Conservation (phyloP, 31 red algal genomes). For the Endocladia muricata region DNA sequence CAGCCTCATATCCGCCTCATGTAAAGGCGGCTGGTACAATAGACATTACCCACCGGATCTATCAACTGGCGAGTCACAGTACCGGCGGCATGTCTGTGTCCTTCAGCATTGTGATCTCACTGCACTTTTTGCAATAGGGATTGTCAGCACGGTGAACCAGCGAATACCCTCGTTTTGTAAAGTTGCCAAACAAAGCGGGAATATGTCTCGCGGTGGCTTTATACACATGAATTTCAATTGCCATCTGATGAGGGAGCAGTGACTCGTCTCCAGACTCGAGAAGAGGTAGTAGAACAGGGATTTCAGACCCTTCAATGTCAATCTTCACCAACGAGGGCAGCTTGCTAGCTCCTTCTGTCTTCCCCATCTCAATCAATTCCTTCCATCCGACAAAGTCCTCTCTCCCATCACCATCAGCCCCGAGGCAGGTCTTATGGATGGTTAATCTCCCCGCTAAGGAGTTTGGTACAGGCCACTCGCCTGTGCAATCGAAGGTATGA, state of each 20-base stretch:
- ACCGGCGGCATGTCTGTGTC: too few relatives aligned
- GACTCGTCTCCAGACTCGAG: background rate
- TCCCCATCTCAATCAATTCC: background rate
- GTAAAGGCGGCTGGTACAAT: too few relatives aligned
- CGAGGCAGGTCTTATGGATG: constrained; percentile 17
- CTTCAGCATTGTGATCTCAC: background rate
- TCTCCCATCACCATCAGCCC: background rate
- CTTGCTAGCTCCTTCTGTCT: background rate
- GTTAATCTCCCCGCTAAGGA: background rate
- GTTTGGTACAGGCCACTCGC: constrained; percentile 13
- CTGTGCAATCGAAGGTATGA: constrained; percentile 26
- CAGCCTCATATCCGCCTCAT: too few relatives aligned
- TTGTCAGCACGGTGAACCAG: constrained; percentile 17
- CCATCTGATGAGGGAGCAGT: constrained; percentile 19
- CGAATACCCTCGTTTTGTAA: background rate
- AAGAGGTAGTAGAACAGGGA: background rate
- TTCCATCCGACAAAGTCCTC: background rate
- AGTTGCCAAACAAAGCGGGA: background rate
- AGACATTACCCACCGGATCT: too few relatives aligned
- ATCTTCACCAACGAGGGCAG: constrained; percentile 19
- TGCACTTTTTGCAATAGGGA: constrained; percentile 2
- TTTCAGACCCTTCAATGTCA: constrained; percentile 23
- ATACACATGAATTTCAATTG: constrained; percentile 28
- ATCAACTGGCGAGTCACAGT: too few relatives aligned
- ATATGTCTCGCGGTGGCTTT: background rate